Evolutionary conservation across 192 early-diverging fungal genomes (phyloP).

Genomic region (Dispira parvispora): DNA sequence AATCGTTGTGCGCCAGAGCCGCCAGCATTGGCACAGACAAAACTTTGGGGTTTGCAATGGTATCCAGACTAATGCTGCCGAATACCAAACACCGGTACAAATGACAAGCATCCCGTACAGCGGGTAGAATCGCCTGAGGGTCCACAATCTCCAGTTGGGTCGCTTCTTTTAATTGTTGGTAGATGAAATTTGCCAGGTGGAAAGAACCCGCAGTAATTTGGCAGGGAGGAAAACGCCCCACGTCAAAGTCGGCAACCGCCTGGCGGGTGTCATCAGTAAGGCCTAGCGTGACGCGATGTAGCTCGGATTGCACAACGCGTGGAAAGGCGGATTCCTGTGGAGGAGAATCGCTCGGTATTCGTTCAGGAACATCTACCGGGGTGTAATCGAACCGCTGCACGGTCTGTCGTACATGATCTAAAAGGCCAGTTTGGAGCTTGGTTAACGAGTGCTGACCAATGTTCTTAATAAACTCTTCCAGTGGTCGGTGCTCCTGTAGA

Average conservation of each 20-base stretch:
- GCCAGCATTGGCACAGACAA: background rate
- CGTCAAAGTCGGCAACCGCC: background rate
- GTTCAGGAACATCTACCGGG: background rate
- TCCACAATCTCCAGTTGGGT: background rate
- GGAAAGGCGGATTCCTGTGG: background rate
- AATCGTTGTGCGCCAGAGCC: conserved; percentile 2
- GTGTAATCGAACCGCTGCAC: background rate
- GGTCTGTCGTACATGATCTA: background rate
- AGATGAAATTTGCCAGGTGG: background rate
- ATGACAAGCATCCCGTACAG: conserved; percentile 2
- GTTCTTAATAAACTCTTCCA: background rate
- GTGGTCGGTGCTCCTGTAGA: background rate
- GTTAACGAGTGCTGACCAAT: background rate
- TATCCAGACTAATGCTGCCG: background rate
- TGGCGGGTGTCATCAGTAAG: background rate
- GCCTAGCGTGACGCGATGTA: background rate
- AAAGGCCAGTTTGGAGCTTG: background rate
- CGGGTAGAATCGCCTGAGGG: background rate
- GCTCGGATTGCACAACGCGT: background rate
- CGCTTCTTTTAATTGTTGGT: background rate
- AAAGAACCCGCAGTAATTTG: background rate
- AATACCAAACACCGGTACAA: background rate
- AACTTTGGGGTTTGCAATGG: background rate
- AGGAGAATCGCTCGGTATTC: background rate
- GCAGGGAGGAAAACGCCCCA: background rate